Percentiles rank a stretch among this genome's conserved stretches.
phyloP scores from a whole-genome alignment of 768 basidiomycete genomes.

The Coprinellus micaceus region DNA sequence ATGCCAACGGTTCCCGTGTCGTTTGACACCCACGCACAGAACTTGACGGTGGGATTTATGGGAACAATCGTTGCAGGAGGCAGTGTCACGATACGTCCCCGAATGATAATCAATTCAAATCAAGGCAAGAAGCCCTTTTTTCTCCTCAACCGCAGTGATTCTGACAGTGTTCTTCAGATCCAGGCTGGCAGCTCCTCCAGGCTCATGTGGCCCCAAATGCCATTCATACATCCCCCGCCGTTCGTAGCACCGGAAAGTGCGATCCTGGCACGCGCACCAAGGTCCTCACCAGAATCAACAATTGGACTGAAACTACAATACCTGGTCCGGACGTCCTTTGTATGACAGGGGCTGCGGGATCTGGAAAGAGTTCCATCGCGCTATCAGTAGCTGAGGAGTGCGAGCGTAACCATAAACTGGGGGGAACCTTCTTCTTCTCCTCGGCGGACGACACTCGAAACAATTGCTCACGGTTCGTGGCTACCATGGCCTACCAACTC shows the following conservation, averaged over 20 bases:
- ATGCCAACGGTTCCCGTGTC: too few relatives aligned
- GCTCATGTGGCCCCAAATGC: neutral
- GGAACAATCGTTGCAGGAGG: too few relatives aligned
- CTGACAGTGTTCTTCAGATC: neutral
- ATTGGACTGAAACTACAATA: neutral
- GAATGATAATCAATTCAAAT: too few relatives aligned
- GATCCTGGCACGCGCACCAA: neutral
- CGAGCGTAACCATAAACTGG: neutral
- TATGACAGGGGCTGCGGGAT: slow-evolving; percentile 2
- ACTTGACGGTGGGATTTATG: too few relatives aligned
- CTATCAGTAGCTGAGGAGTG: neutral
- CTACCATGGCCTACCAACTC: slow-evolving; percentile 3
- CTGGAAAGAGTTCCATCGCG: slow-evolving; percentile 3
- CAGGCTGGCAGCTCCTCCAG: neutral
- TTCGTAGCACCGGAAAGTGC: neutral
- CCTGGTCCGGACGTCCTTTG: slow-evolving; percentile 1
- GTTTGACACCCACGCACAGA: too few relatives aligned
- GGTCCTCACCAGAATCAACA: neutral
- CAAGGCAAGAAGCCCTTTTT: too few relatives aligned
- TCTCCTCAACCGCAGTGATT: too few relatives aligned
- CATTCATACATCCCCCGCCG: slow-evolving; percentile 1
- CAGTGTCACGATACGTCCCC: too few relatives aligned
- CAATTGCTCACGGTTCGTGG: neutral
- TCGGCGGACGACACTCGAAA: neutral
- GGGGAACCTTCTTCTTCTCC: slow-evolving; percentile 5